Conservation (phyloP, 2,329 filamentous ascomycete species). For the Aspergillus ochraceoroseus region DNA sequence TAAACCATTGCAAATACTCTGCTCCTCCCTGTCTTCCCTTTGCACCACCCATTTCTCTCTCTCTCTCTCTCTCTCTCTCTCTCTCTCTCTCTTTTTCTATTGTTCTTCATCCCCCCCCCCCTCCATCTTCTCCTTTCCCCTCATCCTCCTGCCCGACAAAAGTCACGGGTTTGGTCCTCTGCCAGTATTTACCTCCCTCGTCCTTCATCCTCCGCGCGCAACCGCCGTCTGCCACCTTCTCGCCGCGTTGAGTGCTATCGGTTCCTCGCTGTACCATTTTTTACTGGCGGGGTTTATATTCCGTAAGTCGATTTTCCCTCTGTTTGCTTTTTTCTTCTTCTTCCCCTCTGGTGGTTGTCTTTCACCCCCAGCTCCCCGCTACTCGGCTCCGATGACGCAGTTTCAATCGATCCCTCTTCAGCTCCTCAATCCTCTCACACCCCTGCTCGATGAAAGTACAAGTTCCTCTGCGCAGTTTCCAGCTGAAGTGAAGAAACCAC, state of each 20-base stretch:
- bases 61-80: constrained; percentile 1
- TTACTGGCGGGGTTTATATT: not conserved
- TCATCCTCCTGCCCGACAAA: too few relatives aligned
- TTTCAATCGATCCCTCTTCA: constrained; percentile 1
- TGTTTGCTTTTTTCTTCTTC: constrained; percentile 6
- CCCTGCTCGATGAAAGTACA: not conserved
- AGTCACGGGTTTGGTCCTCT: too few relatives aligned
- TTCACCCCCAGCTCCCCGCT: constrained; percentile 3
- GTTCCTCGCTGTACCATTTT: constrained; percentile 1
- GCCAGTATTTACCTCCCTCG: too few relatives aligned
- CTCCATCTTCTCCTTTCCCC: not conserved
- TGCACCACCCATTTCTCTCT: too few relatives aligned
- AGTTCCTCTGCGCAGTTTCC: not conserved
- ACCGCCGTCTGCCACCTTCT: not conserved
- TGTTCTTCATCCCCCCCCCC: not conserved
- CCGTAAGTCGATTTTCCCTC: not conserved
- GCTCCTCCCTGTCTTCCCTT: not conserved
- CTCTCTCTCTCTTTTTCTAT: constrained; percentile 2
- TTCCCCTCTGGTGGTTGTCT: not conserved
- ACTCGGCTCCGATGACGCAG: constrained; percentile 15
- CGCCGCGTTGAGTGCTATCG: constrained; percentile 5
- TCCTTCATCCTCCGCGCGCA: not conserved
- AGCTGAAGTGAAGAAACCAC: not conserved
- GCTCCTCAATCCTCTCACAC: constrained; percentile 1
- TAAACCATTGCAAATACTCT: not conserved